phyloP scores from a whole-genome alignment of 345 rosid genomes.

The Syzygium aromaticum region DNA sequence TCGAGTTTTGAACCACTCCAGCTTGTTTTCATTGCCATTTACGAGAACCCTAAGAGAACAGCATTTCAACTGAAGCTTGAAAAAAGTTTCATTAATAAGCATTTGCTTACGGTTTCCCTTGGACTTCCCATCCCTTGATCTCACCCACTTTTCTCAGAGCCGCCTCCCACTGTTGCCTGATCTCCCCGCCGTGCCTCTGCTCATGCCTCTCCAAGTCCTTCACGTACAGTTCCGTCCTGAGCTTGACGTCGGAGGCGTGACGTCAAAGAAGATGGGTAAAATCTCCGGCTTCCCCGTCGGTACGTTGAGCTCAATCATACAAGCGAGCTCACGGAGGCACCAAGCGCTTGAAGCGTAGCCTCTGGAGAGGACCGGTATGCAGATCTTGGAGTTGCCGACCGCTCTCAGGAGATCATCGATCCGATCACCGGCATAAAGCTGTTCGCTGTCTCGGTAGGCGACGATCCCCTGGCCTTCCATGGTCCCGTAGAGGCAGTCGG shows the following conservation, averaged over 20 bases:
- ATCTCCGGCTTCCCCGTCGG: not conserved
- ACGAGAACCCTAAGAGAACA: not conserved
- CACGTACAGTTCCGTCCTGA: not conserved
- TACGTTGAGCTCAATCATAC: not conserved
- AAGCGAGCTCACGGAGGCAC: not conserved
- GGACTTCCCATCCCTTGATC: not conserved
- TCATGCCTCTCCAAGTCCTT: not conserved
- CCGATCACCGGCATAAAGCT: not conserved
- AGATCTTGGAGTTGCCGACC: not conserved
- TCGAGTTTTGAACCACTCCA: not conserved
- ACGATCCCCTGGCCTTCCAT: not conserved
- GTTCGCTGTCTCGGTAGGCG: not conserved
- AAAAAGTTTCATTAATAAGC: not conserved
- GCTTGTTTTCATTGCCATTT: not conserved
- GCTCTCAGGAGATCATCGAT: not conserved
- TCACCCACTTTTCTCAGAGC: not conserved
- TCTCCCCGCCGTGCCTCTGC: not conserved
- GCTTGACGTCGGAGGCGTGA: not conserved
- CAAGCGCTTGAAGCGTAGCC: not conserved
- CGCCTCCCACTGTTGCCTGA: not conserved
- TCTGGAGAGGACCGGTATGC: not conserved
- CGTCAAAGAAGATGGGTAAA: not conserved
- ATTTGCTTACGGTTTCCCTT: not conserved
- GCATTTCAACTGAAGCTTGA: not conserved
- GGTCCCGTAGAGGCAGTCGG: not conserved